Base-by-base conservation (phyloP, 768 basidiomycete genomes). In the Daedaleopsis sinensis region DNA sequence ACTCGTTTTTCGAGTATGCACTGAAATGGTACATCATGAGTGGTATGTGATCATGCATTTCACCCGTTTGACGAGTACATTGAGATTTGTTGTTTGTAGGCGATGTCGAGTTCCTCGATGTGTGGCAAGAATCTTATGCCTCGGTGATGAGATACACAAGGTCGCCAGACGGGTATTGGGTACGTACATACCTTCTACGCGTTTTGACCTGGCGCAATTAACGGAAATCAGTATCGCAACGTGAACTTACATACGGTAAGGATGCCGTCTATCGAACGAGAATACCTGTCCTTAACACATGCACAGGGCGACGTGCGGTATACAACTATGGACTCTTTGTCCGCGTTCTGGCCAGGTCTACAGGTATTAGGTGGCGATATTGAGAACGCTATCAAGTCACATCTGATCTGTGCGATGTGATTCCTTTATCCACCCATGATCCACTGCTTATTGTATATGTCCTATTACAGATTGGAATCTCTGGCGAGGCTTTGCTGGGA, bases 291-390 rank as follows among this genome's bases (percentile, higher is more conserved):
- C 27, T 32, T 3, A 32, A 32, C 27, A 32, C 27, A 7, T 3
- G 7, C 27, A 32, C 84, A 32, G 94, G 71, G 96, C 19, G 88
- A 92, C 61, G 78, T 86, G 6, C 80, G 87, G 8, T 92, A 88
- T 69, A 76, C 81, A 48, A 90, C 88, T n/a, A 79, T 96, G n/a
- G 97, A 99, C 72, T 97, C 94, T 2, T 77, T 99, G 16, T 93
- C 94, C 2, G 95, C 97, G 1, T 99, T 98, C 73, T 94, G 96
- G 87, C 94, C 96, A n/a, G 97, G 96, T 21, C 79, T 98, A 16
- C 96, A 97, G 75, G 91, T 95, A 11, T 76, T 94, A 13, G 86
- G 87, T 4, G 92, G 91, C 19, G 92, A 97, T 76, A 71, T 97
- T 38, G 87, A 92, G 71, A 94, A 84, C 72, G 96, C 96, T 18